These are phyloP conservation scores for Exserohilum turcica DNA, from an alignment of 2,329 filamentous ascomycete genomes.

Conservation along the genomic window DNA sequence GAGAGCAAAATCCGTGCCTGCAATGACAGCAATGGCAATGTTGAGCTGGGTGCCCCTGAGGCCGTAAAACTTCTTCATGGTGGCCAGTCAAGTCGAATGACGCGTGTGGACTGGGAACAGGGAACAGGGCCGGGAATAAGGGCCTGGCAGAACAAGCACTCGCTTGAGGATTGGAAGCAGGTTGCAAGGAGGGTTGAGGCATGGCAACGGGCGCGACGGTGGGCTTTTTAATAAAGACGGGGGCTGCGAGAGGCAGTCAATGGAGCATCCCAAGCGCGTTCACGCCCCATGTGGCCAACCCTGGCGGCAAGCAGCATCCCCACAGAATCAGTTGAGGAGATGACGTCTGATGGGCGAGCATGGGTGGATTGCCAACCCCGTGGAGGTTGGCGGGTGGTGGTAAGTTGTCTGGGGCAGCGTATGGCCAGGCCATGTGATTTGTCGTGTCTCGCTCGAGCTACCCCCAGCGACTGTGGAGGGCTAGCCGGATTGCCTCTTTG, in stretches of 20 bases:
- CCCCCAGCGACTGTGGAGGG: not conserved
- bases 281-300: constrained; percentile 8
- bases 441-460: not conserved
- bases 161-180: not conserved
- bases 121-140: not conserved
- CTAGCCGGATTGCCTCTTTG: constrained; percentile 3
- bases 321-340: constrained; percentile 11
- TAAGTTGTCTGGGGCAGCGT: constrained; percentile 8
- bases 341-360: constrained; percentile 24
- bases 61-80: constrained; percentile 62
- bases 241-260: constrained; percentile 4
- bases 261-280: constrained; percentile 10
- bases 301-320: constrained; percentile 15
- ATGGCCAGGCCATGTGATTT: constrained; percentile 1
- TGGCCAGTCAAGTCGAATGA: not conserved
- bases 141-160: not conserved
- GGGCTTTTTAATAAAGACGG: constrained; percentile 5
- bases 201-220: constrained; percentile 7
- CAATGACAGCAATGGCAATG: constrained; percentile 71
- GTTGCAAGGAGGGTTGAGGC: constrained; percentile 1
- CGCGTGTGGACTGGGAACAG: not conserved
- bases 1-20: constrained; percentile 71
- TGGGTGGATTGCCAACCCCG: constrained; percentile 14
- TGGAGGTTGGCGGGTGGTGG: constrained; percentile 25
- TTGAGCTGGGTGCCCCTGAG: constrained; percentile 68